These are phyloP conservation scores for Calycina herbarum DNA, from an alignment of 2,329 filamentous ascomycete species.

Conservation along the genomic window DNA sequence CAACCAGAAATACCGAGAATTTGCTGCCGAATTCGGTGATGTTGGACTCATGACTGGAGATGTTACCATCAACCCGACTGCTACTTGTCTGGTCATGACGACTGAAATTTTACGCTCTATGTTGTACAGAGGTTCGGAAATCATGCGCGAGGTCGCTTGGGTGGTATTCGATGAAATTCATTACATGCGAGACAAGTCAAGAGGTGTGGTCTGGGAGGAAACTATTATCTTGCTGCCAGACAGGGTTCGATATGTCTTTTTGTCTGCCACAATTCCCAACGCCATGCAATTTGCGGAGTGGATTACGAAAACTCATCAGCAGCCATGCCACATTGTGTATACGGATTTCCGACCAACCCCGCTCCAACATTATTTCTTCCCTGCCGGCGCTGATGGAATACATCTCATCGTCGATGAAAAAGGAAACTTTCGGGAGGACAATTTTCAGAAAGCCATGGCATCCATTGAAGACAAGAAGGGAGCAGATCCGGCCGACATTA, in stretches of 20 bases:
- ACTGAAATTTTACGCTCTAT: conserved; percentile 99
- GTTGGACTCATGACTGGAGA: conserved; percentile 98
- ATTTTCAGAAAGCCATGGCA: conserved; percentile 95
- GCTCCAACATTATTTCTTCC: conserved; percentile 97
- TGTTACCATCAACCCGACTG: conserved; percentile 98
- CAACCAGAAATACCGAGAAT: conserved; percentile 98
- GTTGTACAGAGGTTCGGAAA: conserved; percentile 96
- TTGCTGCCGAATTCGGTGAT: conserved; percentile 92
- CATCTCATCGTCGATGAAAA: conserved; percentile 96
- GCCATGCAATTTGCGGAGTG: conserved; percentile 99
- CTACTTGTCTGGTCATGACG: conserved; percentile 97
- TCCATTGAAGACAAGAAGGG: conserved; percentile 86
- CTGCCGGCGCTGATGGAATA: conserved; percentile 87
- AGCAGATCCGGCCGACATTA: conserved; percentile 74
- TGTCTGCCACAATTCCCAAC: conserved; percentile 97
- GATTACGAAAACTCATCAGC: conserved; percentile 97
- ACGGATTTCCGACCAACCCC: conserved; percentile 97
- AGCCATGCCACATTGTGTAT: conserved; percentile 98
- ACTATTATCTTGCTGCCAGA: conserved; percentile 97
- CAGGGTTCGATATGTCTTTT: conserved; percentile 97
- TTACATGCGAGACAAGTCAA: conserved; percentile 91
- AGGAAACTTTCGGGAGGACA: conserved; percentile 91
- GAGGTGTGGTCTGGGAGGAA: conserved; percentile 99
- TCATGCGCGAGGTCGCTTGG: conserved; percentile 99
- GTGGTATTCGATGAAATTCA: conserved; percentile 98